Base-by-base conservation (phyloP, 2,329 filamentous ascomycete genomes). In the Thermochaetoides dissita region DNA sequence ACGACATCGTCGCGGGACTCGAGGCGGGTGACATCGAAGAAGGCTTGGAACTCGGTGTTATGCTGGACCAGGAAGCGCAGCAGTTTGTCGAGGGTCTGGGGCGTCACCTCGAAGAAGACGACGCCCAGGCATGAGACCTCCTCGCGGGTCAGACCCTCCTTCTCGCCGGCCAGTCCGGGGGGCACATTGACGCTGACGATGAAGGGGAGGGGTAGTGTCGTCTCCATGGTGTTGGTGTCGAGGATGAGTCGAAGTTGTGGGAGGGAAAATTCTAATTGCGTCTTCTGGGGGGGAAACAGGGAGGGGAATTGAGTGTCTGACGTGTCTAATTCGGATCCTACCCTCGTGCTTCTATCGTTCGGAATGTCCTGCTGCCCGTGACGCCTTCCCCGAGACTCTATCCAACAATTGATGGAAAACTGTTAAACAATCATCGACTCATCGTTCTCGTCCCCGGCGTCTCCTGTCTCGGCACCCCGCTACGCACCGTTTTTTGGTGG, bases 1-100 rank as follows among this genome's bases (percentile, higher is more conserved):
- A 89, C 65, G 32, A 96, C 68, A 49, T 93, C 82, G 51, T 87
- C 81, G 42, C 68, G 66, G 8, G 78, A 77, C 30, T 73, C 61
- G 34, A 96, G 69, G 17, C 65, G 64, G 5, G 83, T 81, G 39
- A 79, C 86, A 54, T 94, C 85, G 51, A 94, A 74, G 59, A 83
- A 87, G 49, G 84, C 74, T 50, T 71, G 66, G 49, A 73, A 70
- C 31, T 71, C 67, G 43, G 66, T 61, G 47, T 63, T 68, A 53
- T 72, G 66, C 44, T 64, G 64, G 30, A 60, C 59, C 40, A 79
- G 60, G 46, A 75, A 70, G 30, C 59, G 56, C 34, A 63, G 56
- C 34, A 71, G 58, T 49, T 67, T 57, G 12, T 66, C 63, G 31
- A 68, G 46, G 37, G 58, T 62, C 36, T 54, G 51, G 7, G 58